Conservation (phyloP, 140 eudicot species). For the Senecio squalidus region DNA sequence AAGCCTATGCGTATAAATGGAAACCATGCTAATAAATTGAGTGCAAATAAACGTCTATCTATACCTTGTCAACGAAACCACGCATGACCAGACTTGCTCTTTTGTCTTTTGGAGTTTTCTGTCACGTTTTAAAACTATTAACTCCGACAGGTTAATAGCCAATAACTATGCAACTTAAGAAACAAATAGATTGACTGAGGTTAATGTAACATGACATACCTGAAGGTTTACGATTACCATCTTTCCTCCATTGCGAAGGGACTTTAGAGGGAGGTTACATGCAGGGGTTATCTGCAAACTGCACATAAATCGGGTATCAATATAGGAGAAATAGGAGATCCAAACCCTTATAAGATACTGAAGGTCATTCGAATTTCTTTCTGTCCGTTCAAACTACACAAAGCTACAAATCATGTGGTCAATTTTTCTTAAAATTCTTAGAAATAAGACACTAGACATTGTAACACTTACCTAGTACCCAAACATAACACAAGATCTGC, state of each 20-base stretch:
- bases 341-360: background rate
- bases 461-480: conserved; percentile 56
- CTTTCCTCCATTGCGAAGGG: conserved; percentile 59
- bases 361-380: background rate
- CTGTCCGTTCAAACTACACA: no score
- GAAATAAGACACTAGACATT: background rate
- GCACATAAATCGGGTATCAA: conserved; percentile 11
- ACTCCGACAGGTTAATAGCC: conserved; percentile 6
- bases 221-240: conserved; percentile 75
- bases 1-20: background rate
- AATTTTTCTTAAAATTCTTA: no score
- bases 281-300: conserved; percentile 92
- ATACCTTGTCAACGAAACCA: conserved; percentile 74
- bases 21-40: background rate
- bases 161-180: conserved; percentile 1
- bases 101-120: conserved; percentile 76
- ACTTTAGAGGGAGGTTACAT: conserved; percentile 64
- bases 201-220: conserved; percentile 27
- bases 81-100: conserved; percentile 65
- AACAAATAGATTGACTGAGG: background rate
- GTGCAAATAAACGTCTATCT: conserved; percentile 6
- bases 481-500: conserved; percentile 70
- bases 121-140: conserved; percentile 13
- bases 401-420: no score
- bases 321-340: background rate